Conservation (phyloP, 306 rosid genomes). For the Quillaja saponaria region DNA sequence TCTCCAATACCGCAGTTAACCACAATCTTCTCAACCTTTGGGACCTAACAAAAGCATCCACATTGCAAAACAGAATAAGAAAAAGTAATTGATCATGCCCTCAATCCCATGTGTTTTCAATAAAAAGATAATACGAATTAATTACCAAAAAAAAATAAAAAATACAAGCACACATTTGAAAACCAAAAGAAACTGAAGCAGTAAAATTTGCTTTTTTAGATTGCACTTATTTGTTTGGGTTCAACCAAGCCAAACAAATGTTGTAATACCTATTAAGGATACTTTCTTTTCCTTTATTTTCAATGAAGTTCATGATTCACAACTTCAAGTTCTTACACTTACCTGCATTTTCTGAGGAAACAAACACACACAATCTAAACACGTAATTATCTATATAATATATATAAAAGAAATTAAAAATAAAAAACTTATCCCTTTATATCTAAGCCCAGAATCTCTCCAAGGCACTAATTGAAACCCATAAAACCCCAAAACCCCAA, state of each 20-base stretch:
- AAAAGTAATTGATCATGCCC: conserved; percentile 8
- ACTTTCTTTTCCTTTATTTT: too few relatives aligned
- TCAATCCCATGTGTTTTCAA: not conserved
- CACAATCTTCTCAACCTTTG: conserved; percentile 84
- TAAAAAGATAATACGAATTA: not conserved
- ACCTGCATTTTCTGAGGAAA: conserved; percentile 17
- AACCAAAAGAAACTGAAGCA: not conserved
- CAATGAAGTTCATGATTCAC: too few relatives aligned
- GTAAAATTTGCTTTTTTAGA: not conserved
- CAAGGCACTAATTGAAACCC: too few relatives aligned
- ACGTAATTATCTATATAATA: too few relatives aligned
- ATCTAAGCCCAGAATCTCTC: too few relatives aligned
- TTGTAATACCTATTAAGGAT: too few relatives aligned
- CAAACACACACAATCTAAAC: not conserved
- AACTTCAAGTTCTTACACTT: not conserved
- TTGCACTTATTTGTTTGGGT: not conserved
- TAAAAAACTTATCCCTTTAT: too few relatives aligned
- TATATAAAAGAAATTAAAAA: too few relatives aligned
- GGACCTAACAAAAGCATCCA: conserved; percentile 57
- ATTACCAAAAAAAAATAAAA: not conserved
- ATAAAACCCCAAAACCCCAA: conserved; percentile 7
- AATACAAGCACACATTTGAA: not conserved
- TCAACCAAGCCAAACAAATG: too few relatives aligned
- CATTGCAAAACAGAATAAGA: conserved; percentile 27
- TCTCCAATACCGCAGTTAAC: conserved; percentile 98